phyloP scores from a whole-genome alignment of 225 moss, liverwort and hornwort species.

The Bryoerythrophyllum caledonicum region DNA sequence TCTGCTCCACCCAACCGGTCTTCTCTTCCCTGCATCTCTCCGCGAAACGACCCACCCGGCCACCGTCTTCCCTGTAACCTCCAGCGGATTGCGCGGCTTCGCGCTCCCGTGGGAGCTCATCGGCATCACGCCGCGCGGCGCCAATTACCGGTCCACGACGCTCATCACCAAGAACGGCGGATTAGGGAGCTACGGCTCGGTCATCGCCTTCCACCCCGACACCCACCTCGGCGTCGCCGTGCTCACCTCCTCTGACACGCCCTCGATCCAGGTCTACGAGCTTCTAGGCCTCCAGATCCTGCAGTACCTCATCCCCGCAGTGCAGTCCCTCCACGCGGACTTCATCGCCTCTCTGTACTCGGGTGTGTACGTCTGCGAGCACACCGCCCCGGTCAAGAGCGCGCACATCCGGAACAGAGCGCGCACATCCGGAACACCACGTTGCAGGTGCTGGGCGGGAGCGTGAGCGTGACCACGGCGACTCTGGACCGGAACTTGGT shows the following conservation, averaged over 20 bases:
- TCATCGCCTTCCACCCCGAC: slow-evolving; percentile 50
- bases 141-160: slow-evolving; percentile 39
- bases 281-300: slow-evolving; percentile 26
- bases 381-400: slow-evolving; percentile 35
- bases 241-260: slow-evolving; percentile 30
- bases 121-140: slow-evolving; percentile 15
- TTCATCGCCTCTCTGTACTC: slow-evolving; percentile 30
- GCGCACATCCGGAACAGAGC: slow-evolving; percentile 34
- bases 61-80: slow-evolving; percentile 33
- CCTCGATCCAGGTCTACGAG: background rate
- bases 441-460: slow-evolving; percentile 45
- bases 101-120: slow-evolving; percentile 57
- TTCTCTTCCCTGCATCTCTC: slow-evolving; percentile 37
- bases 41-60: slow-evolving; percentile 44
- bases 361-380: slow-evolving; percentile 43
- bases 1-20: slow-evolving; percentile 30
- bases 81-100: slow-evolving; percentile 22
- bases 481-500: slow-evolving; percentile 6
- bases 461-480: slow-evolving; percentile 28
- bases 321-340: slow-evolving; percentile 32
- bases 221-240: slow-evolving; percentile 48
- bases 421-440: slow-evolving; percentile 30
- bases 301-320: slow-evolving; percentile 39
- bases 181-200: slow-evolving; percentile 43
- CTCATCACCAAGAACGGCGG: slow-evolving; percentile 43